These are phyloP conservation scores for Plasmodium cynomolgi DNA, from an alignment of 169 alveolate genomes.

Conservation along the genomic window DNA sequence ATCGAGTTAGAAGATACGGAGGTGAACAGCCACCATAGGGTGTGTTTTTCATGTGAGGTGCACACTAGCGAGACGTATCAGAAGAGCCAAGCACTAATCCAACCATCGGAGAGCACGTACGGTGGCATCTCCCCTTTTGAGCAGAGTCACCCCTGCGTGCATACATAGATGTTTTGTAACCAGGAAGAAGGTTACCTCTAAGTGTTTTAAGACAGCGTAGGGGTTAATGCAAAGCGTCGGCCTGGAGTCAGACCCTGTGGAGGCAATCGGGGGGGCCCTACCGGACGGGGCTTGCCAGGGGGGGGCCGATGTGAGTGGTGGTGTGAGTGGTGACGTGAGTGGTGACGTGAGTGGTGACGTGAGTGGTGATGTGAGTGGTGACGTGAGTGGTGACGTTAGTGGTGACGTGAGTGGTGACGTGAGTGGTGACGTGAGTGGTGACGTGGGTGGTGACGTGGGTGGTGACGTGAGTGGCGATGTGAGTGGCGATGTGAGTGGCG, in stretches of 20 bases:
- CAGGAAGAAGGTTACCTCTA: neutral
- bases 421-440: too few relatives aligned
- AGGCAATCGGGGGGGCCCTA: neutral
- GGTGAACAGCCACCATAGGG: neutral
- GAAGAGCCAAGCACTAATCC: too few relatives aligned
- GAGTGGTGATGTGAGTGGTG: neutral
- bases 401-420: too few relatives aligned
- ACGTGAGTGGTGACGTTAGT: too few relatives aligned
- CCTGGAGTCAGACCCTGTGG: neutral
- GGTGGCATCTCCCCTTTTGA: neutral
- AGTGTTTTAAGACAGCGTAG: neutral
- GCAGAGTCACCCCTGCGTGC: neutral
- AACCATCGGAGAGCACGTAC: neutral
- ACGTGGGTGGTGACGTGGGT: neutral
- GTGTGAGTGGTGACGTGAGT: neutral
- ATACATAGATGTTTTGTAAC: neutral
- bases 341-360: neutral
- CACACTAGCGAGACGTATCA: neutral
- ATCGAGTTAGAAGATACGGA: neutral
- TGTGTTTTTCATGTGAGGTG: neutral
- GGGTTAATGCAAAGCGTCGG: constrained; percentile 10
- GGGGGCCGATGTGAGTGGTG: neutral
- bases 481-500: neutral
- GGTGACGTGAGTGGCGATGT: neutral
- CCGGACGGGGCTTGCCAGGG: neutral